Evolutionary conservation across 805 yeast genomes (phyloP), one percentile per base, ranked within the genome.

Genomic region (Wickerhamia fluorescens): DNA sequence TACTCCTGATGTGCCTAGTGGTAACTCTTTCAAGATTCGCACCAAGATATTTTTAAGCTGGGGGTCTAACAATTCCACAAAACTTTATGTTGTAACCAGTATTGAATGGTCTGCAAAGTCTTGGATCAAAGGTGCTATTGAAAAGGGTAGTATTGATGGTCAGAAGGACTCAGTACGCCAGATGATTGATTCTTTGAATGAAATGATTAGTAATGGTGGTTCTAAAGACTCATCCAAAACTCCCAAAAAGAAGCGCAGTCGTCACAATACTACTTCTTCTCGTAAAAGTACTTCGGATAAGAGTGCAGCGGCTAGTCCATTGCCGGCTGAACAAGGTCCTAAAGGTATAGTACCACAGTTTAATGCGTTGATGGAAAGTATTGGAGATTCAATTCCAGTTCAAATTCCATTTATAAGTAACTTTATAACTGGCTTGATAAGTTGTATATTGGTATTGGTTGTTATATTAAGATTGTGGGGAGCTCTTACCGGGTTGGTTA

Each of bases 1-100:
- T 23, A 88, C 98, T 0, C 99, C 98, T 0, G 92, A 86, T 47
- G 97, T 92, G 10, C 98, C 99, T 1, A 81, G 88, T 44, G 99
- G 99, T 4, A 69, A 69, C 24, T 70, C 83, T 1, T 92, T 92
- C 51, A 65, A 71, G 18, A 87, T 87, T 2, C 68, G 75, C 37
- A 84, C 95, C 0, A 66, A 82, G 36, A 82, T 76, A 44, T 61
- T 77, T 25, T 56, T 86, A 31, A 66, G 79, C 3, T 92, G 98
- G 97, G 86, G 67, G 1, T 64, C 61, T 6, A 53, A 65, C 16
- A 83, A 79, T 44, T 51, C 59, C 14, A 79, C 95, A 4, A 58
- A 64, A 27, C 42, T 92, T 22, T 59, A 58, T 24, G 55, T 82
- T n/a, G 71, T 87, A n/a, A 83, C 71, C 51, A 73, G 74, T 61